Conservation (phyloP, 2,329 filamentous ascomycete species). For the Cercospora canescens region DNA sequence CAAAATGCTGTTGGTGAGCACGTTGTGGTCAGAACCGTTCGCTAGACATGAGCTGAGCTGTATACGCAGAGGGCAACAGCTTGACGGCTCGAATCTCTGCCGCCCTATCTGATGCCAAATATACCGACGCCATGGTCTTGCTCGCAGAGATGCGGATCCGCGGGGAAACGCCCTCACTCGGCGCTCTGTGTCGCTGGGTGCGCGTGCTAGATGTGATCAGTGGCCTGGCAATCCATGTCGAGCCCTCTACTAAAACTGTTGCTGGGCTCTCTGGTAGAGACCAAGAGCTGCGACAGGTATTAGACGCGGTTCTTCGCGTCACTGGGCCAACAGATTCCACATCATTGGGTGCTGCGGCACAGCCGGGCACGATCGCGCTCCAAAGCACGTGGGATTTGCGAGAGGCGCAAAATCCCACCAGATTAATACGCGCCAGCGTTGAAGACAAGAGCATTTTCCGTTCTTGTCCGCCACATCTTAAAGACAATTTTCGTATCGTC, state of each 20-base stretch:
- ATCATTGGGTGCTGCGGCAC: constrained; percentile 20
- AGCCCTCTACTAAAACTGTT: constrained; percentile 40
- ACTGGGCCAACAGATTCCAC: constrained; percentile 59
- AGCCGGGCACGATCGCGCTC: constrained; percentile 54
- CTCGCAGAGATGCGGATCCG: constrained; percentile 70
- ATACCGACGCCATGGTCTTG: constrained; percentile 63
- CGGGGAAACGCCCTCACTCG: constrained; percentile 65
- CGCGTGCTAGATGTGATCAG: constrained; percentile 69
- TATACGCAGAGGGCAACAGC: constrained; percentile 55
- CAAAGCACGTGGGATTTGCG: constrained; percentile 64
- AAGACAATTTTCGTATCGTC: constrained; percentile 55
- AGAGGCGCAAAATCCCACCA: constrained; percentile 38
- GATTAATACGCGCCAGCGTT: constrained; percentile 58
- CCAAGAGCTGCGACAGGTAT: constrained; percentile 58
- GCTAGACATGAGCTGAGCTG: background rate
- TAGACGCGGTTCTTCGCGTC: constrained; percentile 65
- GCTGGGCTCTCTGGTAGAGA: constrained; percentile 49
- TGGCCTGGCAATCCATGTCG: constrained; percentile 60
- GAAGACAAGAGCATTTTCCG: constrained; percentile 58
- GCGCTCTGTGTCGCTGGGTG: constrained; percentile 71
- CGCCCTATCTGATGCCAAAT: constrained; percentile 65
- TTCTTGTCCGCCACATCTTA: constrained; percentile 40
- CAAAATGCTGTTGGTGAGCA: constrained; percentile 49
- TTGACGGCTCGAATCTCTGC: constrained; percentile 67
- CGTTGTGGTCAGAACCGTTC: background rate